These are phyloP conservation scores for Kurtzmaniella cleridarum DNA, from an alignment of 805 yeast species.

Conservation along the genomic window DNA sequence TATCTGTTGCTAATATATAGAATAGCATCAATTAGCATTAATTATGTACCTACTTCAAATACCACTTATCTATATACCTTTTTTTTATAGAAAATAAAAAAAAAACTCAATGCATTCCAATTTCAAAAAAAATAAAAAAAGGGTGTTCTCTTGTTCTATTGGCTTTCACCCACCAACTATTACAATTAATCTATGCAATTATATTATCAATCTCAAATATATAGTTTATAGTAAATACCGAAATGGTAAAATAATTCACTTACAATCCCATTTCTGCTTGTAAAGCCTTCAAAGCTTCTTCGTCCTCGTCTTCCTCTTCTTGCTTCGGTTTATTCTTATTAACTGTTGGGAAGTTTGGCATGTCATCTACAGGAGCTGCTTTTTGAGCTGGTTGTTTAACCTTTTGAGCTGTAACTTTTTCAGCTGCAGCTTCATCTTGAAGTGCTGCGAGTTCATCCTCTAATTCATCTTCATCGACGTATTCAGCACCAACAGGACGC, in stretches of 20 bases:
- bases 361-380: slow-evolving; percentile 23
- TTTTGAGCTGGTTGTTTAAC: slow-evolving; percentile 9
- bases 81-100: no score
- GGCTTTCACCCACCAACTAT: no score
- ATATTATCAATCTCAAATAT: no score
- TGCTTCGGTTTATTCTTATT: slow-evolving; percentile 41
- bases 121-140: no score
- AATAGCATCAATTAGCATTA: no score
- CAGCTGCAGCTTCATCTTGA: slow-evolving; percentile 73
- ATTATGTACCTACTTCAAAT: no score
- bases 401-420: slow-evolving; percentile 9
- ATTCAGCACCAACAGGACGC: slow-evolving; percentile 83
- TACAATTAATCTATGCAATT: no score
- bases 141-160: no score
- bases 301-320: slow-evolving; percentile 68
- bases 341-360: slow-evolving; percentile 44
- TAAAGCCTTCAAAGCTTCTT: slow-evolving; percentile 69
- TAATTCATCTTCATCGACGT: slow-evolving; percentile 84
- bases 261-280: slow-evolving; percentile 85
- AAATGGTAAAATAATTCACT: slow-evolving; percentile 3
- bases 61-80: no score
- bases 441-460: slow-evolving; percentile 89
- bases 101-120: no score
- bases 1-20: no score
- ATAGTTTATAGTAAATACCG: no score